Percentiles rank a stretch among this genome's conserved stretches.
phyloP scores from a whole-genome alignment of 2,329 filamentous ascomycete species.

The Curvularia eragrostidis region DNA sequence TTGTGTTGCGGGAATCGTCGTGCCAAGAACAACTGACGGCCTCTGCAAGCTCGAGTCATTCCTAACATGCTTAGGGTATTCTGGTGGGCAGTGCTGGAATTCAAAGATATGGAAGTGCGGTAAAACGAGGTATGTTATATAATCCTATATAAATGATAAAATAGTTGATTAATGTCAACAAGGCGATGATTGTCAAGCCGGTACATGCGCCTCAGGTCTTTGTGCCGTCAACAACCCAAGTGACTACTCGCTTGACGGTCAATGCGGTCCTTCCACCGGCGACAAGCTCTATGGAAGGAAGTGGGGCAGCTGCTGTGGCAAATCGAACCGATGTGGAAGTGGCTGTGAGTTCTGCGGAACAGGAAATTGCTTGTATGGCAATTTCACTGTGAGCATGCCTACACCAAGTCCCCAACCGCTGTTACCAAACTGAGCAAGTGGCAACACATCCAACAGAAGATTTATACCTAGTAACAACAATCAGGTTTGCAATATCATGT shows the following conservation, averaged over 20 bases:
- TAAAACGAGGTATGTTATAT: background rate
- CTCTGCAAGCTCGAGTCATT: background rate
- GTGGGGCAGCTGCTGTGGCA: constrained; percentile 22
- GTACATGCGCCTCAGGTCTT: constrained; percentile 10
- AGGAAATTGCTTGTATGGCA: background rate
- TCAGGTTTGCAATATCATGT: background rate
- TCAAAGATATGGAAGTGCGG: constrained; percentile 4
- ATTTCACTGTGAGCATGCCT: background rate
- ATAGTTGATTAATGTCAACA: background rate
- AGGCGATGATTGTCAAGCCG: constrained; percentile 2
- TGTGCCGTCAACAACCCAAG: constrained; percentile 1
- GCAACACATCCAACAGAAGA: background rate
- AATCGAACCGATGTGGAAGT: background rate
- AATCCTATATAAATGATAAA: background rate
- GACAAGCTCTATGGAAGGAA: constrained; percentile 20
- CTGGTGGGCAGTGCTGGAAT: constrained; percentile 41
- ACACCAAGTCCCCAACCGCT: constrained; percentile 5
- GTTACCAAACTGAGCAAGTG: background rate
- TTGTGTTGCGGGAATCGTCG: background rate
- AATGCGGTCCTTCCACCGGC: constrained; percentile 16
- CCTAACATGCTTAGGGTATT: background rate
- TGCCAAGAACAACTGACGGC: background rate
- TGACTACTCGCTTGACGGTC: constrained; percentile 29
- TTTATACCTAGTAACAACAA: background rate
- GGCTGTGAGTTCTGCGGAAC: background rate